Evolutionary conservation across 257 asterid genomes (phyloP), one percentile per base, ranked within the genome.

Genomic region (Solanum sitiens): DNA sequence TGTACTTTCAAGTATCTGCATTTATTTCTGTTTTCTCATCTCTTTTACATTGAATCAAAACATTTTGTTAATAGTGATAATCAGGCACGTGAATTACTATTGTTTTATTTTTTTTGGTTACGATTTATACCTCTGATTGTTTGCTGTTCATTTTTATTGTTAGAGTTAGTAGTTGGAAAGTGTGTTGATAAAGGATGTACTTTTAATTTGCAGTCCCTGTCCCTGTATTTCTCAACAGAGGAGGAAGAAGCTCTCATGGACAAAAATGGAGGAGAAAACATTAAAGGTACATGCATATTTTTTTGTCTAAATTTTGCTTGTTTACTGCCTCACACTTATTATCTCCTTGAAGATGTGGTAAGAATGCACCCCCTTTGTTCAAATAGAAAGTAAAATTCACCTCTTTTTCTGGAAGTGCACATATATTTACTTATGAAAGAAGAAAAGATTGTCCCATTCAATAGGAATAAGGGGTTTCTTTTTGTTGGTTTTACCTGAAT

Each of bases 221-320:
- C 92, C 90, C 23, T 89, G 90, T 79, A 56, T 79, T 88, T 89
- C 91, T 88, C 90, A 56, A 53, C 9, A 23, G 88, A 93, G 92
- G 88, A 89, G 93, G 89, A 91, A 83, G 88, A 88, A 82, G 84
- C 23, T 87, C 77, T 91, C 85, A 7, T 94, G 98, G 97, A 93
- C 96, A 32, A 89, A 80, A 53, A 89, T 8, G 88, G 98, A 95
- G 90, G 98, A 92, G 89, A 91, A 94, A 30, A 90, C 44, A 86
- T 75, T 95, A 59, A 89, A 91, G 98, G 98, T 95, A 89, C 20
- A n/a, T 18, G 77, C 23, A 84, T 56, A 30, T 84, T 68, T 16
- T 65, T 71, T 67, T 23, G 75, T 39, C 76, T 67, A 11, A 39
- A 23, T 15, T 44, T 30, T 30, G 12, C 47, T 13, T 35, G 45